Conservation (phyloP, 192 early-diverging fungal species). For the Linderina pennispora region DNA sequence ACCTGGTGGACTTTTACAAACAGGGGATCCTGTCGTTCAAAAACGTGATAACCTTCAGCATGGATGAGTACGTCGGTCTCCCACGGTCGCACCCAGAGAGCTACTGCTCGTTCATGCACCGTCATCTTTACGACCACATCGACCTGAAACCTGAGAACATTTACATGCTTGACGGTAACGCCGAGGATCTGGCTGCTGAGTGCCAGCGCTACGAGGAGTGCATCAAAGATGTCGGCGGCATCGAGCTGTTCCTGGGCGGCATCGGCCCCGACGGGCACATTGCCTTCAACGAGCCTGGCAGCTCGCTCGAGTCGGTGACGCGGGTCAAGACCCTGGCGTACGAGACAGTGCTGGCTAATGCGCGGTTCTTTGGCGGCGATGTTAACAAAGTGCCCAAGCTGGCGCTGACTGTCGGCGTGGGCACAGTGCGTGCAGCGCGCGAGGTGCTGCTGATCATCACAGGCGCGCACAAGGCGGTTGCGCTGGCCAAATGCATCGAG, state of each 20-base stretch:
- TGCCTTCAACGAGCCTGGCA: constrained; percentile 88
- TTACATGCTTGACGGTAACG: constrained; percentile 80
- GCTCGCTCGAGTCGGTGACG: constrained; percentile 71
- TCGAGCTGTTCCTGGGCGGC: constrained; percentile 82
- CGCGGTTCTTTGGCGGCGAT: constrained; percentile 82
- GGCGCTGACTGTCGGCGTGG: constrained; percentile 83
- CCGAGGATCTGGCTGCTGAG: constrained; percentile 70
- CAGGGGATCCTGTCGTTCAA: constrained; percentile 67
- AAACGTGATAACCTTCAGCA: constrained; percentile 79
- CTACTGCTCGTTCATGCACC: constrained; percentile 86
- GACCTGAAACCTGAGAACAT: constrained; percentile 71
- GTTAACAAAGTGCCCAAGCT: constrained; percentile 84
- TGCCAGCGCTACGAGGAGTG: constrained; percentile 74
- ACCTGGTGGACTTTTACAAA: constrained; percentile 66
- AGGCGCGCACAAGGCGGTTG: constrained; percentile 80
- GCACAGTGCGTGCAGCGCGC: constrained; percentile 80
- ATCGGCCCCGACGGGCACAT: constrained; percentile 89
- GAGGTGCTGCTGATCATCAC: constrained; percentile 83
- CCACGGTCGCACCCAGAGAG: constrained; percentile 70
- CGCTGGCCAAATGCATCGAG: constrained; percentile 79
- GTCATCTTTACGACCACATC: constrained; percentile 79
- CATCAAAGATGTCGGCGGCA: constrained; percentile 71
- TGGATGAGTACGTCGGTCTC: constrained; percentile 82
- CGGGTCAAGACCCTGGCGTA: constrained; percentile 86
- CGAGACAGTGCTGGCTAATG: constrained; percentile 82